phyloP scores from a whole-genome alignment of 2,329 filamentous ascomycete species.

The Hypoxylon sp. region DNA sequence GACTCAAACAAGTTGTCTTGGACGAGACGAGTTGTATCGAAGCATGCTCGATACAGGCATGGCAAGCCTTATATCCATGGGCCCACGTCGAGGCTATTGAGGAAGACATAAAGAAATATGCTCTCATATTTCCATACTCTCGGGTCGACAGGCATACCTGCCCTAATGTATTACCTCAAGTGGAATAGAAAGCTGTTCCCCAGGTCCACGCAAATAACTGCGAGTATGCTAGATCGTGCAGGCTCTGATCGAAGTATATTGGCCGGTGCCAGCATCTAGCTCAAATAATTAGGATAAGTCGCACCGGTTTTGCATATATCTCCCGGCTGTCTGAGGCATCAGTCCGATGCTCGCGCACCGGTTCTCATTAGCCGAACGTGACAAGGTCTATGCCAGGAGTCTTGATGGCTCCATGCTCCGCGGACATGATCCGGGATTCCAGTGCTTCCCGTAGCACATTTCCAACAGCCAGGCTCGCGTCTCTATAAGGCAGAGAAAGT shows the following conservation, averaged over 20 bases:
- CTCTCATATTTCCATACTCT: not conserved
- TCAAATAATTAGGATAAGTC: not conserved
- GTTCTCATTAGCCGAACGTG: not conserved
- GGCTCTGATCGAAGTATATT: not conserved
- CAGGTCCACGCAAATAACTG: too few species aligned
- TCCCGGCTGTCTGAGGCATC: slow-evolving; percentile 3
- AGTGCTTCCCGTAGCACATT: not conserved
- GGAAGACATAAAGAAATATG: not conserved
- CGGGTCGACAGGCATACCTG: not conserved
- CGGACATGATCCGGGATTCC: slow-evolving; percentile 8
- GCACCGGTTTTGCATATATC: not conserved
- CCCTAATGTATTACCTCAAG: slow-evolving; percentile 3
- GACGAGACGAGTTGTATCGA: not conserved
- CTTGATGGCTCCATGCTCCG: not conserved
- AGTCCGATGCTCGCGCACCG: not conserved
- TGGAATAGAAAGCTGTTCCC: not conserved
- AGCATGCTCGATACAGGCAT: not conserved
- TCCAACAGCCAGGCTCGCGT: too few species aligned
- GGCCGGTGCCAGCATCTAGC: not conserved
- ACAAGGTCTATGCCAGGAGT: slow-evolving; percentile 15
- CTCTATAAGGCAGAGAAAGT: too few species aligned
- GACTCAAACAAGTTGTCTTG: too few species aligned
- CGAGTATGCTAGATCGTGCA: slow-evolving; percentile 15
- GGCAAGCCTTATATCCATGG: not conserved
- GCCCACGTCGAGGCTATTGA: not conserved